Conservation (phyloP, 257 asterid species). For the Petrea volubilis region DNA sequence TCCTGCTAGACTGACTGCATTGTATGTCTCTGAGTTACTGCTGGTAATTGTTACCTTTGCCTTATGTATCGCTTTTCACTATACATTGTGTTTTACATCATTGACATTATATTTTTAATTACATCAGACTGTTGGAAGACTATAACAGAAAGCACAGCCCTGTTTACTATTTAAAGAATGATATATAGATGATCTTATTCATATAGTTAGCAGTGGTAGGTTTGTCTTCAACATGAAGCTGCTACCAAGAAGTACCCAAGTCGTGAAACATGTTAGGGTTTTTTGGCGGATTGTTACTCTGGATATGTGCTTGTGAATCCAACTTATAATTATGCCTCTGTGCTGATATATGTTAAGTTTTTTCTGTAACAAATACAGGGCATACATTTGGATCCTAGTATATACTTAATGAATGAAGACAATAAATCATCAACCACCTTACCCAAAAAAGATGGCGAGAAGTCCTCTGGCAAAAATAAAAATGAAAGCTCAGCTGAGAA, state of each 20-base stretch:
- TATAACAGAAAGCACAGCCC: background rate
- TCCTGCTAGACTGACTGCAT: slow-evolving; percentile 20
- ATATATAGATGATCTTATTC: background rate
- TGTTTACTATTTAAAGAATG: background rate
- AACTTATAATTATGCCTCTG: background rate
- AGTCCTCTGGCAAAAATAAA: slow-evolving; percentile 36
- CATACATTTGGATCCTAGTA: slow-evolving; percentile 97
- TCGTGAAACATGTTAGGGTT: too few relatives aligned
- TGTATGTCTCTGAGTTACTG: slow-evolving; percentile 9
- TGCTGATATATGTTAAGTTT: slow-evolving; percentile 11
- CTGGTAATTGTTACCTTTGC: slow-evolving; percentile 2
- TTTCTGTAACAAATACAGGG: slow-evolving; percentile 63
- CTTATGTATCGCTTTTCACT: background rate
- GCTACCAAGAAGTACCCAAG: background rate
- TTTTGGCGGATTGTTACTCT: background rate
- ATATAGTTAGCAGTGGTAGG: background rate
- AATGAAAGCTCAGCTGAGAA: slow-evolving; percentile 44
- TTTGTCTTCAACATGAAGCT: slow-evolving; percentile 11
- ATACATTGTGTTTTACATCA: background rate
- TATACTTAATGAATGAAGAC: slow-evolving; percentile 92
- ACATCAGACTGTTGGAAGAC: background rate
- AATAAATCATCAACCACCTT: slow-evolving; percentile 48
- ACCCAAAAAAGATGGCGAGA: slow-evolving; percentile 53
- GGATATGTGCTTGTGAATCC: background rate
- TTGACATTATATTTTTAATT: background rate